Evolutionary conservation across 257 asterid species (phyloP), one percentile per base, ranked within the genome.

Genomic region (Przewalskia tangutica): DNA sequence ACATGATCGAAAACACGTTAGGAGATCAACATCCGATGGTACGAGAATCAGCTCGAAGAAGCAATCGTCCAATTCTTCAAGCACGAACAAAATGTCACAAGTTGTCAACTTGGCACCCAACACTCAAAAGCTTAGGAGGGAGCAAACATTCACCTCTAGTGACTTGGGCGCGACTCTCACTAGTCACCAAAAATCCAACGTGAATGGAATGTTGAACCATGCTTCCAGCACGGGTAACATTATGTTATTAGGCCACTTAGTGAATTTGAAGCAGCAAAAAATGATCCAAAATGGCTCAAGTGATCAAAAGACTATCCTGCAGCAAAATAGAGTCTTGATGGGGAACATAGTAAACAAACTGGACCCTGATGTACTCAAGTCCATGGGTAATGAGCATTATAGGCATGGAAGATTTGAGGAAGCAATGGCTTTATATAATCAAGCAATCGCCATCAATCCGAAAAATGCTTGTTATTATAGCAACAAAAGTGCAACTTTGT

Each of bases 401-500:
- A 84, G 55, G 63, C 83, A 85, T 77, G 90, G 91, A 54, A 90
- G 82, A 50, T 88, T 83, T 50, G 87, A 89, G 76, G 91, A 88
- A 84, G 94, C 97, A 18, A 66, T 89, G 62, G 84, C 80, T 40
- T 60, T 91, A n/a, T 92, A 92, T 60, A 50, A 85, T 79, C 91
- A 86, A 85, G 95, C 97, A 6, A 90, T 92, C 20, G 63, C 89
- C 0, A 71, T 89, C 82, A 92, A 92, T 87, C 88, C 93, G 2
- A 83, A 38, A 44, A 88, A 86, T 63, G 89, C 94, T 38, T 88
- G 85, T 60, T 89, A 87, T 42, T 85, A 89, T 18, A 88, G 92
- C 79, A 92, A 92, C 86, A 90, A 90, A 68, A 87, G 93, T 56
- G 97, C 94, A 1, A 92, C 97, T 20, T 83, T 91, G 79, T 87